A percentile compares a stretch with the other conserved stretches of the same genome.
phyloP scores from a whole-genome alignment of 352 stramenopile species.

The Pythium grandisporangium region DNA sequence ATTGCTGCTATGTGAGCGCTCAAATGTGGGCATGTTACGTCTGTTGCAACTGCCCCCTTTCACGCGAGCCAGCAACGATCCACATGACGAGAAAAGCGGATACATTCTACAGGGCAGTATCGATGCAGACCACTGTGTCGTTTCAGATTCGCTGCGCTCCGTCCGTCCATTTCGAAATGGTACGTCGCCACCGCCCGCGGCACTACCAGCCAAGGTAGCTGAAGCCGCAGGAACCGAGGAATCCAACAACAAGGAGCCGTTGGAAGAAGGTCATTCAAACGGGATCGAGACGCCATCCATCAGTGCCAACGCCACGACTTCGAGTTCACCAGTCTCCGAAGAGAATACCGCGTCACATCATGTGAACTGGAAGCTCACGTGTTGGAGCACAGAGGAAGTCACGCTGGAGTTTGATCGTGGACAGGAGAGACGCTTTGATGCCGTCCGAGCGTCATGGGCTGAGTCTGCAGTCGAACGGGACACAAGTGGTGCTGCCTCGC shows the following conservation, averaged over 20 bases:
- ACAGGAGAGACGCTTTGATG: slow-evolving; percentile 40
- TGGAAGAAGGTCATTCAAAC: slow-evolving; percentile 4
- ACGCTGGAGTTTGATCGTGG: slow-evolving; percentile 48
- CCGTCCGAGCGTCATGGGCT: slow-evolving; percentile 35
- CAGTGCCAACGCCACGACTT: no score
- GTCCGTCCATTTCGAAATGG: slow-evolving; percentile 45
- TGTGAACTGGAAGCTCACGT: slow-evolving; percentile 36
- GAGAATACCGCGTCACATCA: no score
- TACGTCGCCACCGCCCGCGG: neutral
- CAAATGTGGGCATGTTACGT: slow-evolving; percentile 17
- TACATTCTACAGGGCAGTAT: slow-evolving; percentile 68
- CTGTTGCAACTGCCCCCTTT: slow-evolving; percentile 48
- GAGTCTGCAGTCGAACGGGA: slow-evolving; percentile 44
- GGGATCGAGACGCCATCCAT: neutral
- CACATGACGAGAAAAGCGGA: slow-evolving; percentile 11
- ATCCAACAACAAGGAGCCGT: slow-evolving; percentile 8
- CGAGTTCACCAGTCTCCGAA: no score
- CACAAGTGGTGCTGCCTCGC: slow-evolving; percentile 39
- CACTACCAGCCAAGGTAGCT: no score
- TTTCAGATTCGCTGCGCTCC: slow-evolving; percentile 34
- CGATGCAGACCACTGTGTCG: slow-evolving; percentile 34
- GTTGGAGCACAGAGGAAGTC: slow-evolving; percentile 52
- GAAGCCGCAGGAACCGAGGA: no score
- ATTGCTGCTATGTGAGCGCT: slow-evolving; percentile 16
- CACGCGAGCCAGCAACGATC: slow-evolving; percentile 5